phyloP scores from a whole-genome alignment of 2,329 filamentous ascomycete genomes.

The Fusarium azukiicola region DNA sequence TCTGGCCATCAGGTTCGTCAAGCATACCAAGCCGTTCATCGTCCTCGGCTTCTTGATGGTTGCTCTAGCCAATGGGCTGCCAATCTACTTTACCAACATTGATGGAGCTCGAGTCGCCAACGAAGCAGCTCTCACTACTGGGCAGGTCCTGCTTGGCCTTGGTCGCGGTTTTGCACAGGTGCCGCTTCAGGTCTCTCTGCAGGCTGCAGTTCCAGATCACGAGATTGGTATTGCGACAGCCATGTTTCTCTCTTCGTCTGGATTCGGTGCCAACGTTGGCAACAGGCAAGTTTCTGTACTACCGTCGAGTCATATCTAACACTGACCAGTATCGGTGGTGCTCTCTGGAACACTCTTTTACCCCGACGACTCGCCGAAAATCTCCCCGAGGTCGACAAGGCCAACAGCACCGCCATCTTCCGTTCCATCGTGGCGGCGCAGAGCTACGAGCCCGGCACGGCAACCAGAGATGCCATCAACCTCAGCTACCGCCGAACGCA shows the following conservation, averaged over 20 bases:
- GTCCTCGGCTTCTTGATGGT: slow-evolving; percentile 35
- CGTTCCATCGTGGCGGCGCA: slow-evolving; percentile 38
- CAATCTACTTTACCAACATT: slow-evolving; percentile 44
- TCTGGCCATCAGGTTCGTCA: slow-evolving; percentile 32
- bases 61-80: slow-evolving; percentile 40
- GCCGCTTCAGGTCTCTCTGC: slow-evolving; percentile 26
- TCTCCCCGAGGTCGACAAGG: slow-evolving; percentile 24
- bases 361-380: slow-evolving; percentile 21
- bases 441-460: slow-evolving; percentile 25
- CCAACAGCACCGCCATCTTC: slow-evolving; percentile 33
- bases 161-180: slow-evolving; percentile 41
- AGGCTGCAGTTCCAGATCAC: slow-evolving; percentile 38
- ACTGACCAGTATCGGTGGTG: slow-evolving; percentile 39
- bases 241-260: slow-evolving; percentile 37
- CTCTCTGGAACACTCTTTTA: slow-evolving; percentile 44
- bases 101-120: slow-evolving; percentile 36
- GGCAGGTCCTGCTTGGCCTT: slow-evolving; percentile 39
- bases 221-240: slow-evolving; percentile 42
- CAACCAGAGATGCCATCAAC: slow-evolving; percentile 27
- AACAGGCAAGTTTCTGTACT: neutral
- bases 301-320: neutral
- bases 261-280: slow-evolving; percentile 43
- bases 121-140: slow-evolving; percentile 40
- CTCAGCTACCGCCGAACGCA: slow-evolving; percentile 39
- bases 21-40: slow-evolving; percentile 42